Evolutionary conservation across 2,329 filamentous ascomycete species (phyloP).

Genomic region (Cladophialophora chaetospira): DNA sequence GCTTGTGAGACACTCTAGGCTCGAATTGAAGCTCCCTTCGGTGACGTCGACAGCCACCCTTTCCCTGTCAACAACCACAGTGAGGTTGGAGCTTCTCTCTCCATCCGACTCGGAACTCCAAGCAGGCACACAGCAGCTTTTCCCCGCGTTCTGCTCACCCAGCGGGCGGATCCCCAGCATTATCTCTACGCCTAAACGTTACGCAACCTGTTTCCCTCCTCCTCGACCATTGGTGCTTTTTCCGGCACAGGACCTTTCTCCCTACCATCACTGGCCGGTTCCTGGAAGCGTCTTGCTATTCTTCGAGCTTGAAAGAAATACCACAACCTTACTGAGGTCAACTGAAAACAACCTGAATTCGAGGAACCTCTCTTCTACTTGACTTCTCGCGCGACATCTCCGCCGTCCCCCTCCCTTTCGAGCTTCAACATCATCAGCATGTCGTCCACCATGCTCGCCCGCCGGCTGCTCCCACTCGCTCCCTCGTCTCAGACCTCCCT

Average conservation of each 20-base stretch:
- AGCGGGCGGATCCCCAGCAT: slow-evolving; percentile 2
- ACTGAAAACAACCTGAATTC: not conserved
- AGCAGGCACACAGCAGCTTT: slow-evolving; percentile 2
- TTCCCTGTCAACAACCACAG: not conserved
- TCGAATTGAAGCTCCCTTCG: not conserved
- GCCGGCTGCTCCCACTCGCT: slow-evolving; percentile 52
- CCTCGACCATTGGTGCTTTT: slow-evolving; percentile 17
- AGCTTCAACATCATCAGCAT: slow-evolving; percentile 2
- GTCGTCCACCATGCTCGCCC: slow-evolving; percentile 43
- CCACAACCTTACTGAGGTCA: slow-evolving; percentile 1
- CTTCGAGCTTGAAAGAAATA: not conserved
- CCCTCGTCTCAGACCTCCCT: slow-evolving; percentile 49
- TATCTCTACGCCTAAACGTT: slow-evolving; percentile 13
- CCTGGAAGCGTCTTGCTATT: slow-evolving; percentile 1
- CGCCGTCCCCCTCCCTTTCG: not conserved
- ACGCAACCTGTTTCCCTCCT: slow-evolving; percentile 9
- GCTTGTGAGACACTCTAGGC: not conserved
- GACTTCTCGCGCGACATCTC: slow-evolving; percentile 10
- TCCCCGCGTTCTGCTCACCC: slow-evolving; percentile 14
- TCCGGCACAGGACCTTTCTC: slow-evolving; percentile 13
- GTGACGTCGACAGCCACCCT: slow-evolving; percentile 16
- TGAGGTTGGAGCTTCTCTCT: not conserved
- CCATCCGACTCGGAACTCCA: too few species aligned
- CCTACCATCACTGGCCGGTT: slow-evolving; percentile 6
- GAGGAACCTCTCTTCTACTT: not conserved